Evolutionary conservation across 1,139 yeast genomes (phyloP), one percentile per base, ranked within the genome.

Genomic region (Hanseniaspora gamundiae): DNA sequence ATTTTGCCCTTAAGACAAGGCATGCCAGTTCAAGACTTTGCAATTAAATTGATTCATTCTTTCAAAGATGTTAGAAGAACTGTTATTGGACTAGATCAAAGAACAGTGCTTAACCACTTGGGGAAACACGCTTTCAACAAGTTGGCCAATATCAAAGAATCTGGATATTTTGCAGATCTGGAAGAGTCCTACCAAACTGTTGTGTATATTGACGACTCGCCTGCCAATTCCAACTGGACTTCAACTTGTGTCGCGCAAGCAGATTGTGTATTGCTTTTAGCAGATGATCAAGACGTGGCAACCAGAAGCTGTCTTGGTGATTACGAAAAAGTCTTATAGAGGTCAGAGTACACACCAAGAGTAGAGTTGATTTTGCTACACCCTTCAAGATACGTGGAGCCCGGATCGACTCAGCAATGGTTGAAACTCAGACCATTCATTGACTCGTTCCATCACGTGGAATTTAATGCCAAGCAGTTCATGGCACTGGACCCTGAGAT

Each of bases 91-190:
- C 66, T 91, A 21, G 87, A 87, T 53, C 94, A 87, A 57, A 80
- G 94, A 0, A 73, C 88, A 0, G 80, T 88, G 1, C 67, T 91
- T 48, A 73, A 75, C 2, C 91, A 84, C 59, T 67, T 91, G 47
- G 98, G 98, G 0, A 74, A 88, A 45, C 86, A 88, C 62, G 97
- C 98, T 0, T 91, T 91, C 65, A 95, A 86, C 60, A 88, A 80
- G 53, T 69, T 91, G 47, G 86, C 95, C 0, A 77, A 81, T 46
- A 67, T 91, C 55, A 87, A 86, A 58, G 78, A 88, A 49, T 76
- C 93, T 40, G 95, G 96, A 0, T 85, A 82, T 56, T 81, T 91
- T 56, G 85, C 95, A 0, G 94, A 87, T 51, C 69, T 91, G 46
- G 98, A 91, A 67, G 97, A 88, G 55, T 76, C 78, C 50, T 85